Percentiles rank a stretch among this genome's conserved stretches.
These are phyloP conservation scores for Mucor lusitanicus DNA, from an alignment of 371 early-diverging fungal genomes.

Conservation along the genomic window DNA sequence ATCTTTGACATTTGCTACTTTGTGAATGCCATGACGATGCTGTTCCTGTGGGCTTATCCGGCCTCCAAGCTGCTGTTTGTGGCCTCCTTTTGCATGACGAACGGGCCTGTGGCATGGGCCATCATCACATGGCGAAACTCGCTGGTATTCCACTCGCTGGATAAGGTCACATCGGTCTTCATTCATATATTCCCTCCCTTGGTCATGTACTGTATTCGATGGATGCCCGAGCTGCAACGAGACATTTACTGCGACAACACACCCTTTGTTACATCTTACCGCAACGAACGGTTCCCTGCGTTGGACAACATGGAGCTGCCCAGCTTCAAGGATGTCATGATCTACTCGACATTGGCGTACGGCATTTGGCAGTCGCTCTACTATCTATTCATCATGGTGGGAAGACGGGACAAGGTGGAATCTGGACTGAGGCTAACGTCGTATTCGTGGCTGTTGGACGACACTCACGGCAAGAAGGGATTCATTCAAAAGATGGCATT, in stretches of 20 bases:
- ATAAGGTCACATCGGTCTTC: constrained; percentile 74
- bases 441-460: constrained; percentile 69
- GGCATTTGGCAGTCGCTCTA: constrained; percentile 71
- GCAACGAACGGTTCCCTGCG: constrained; percentile 48
- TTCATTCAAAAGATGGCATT: constrained; percentile 52
- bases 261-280: constrained; percentile 26
- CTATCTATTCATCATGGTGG: constrained; percentile 63
- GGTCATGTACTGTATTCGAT: constrained; percentile 62
- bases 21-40: constrained; percentile 61
- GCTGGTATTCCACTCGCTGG: constrained; percentile 69
- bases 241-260: constrained; percentile 23
- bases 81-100: constrained; percentile 58
- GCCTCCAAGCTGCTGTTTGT: constrained; percentile 49
- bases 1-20: constrained; percentile 74
- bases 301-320: constrained; percentile 23
- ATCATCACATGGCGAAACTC: constrained; percentile 76
- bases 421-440: constrained; percentile 64
- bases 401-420: constrained; percentile 65
- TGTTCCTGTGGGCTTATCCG: constrained; percentile 57
- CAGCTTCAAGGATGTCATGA: constrained; percentile 39
- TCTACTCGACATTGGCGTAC: constrained; percentile 57
- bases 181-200: constrained; percentile 74
- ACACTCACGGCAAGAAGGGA: constrained; percentile 47
- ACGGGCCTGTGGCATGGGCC: constrained; percentile 73
- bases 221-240: constrained; percentile 52